Evolutionary conservation across 2,329 filamentous ascomycete species (phyloP), one percentile per base, ranked within the genome.

Genomic region (Magnaporthales sp.): DNA sequence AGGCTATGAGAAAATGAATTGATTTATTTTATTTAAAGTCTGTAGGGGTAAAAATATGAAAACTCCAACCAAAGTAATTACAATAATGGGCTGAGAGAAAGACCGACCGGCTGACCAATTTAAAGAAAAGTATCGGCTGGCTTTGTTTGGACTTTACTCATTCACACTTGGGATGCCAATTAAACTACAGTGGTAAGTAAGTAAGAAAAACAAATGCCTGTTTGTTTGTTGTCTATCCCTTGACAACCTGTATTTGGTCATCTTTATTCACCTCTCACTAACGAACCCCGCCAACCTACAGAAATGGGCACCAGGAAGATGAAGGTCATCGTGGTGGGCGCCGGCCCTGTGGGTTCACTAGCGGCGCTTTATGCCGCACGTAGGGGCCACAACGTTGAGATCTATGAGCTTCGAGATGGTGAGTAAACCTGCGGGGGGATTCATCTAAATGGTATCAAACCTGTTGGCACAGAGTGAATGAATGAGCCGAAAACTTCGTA

Each of bases 321-420:
- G 15, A 95, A 92, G 77, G 87, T 91, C 66, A 84, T 96, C 24
- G 85, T 99, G 62, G 89, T 99, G 63, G 95, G 95, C 66, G 95
- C 93, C 66, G 95, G 95, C 1, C 95, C 95, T 0, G 95, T 99
- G 8, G 95, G 95, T 54, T 92, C 93, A 11, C 81, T 99, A 58
- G 93, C 95, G 27, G 95, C 93, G 60, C 80, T 99, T 6, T 99
- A 98, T 80, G 94, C 95, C 66, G 94, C 95, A 3, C 86, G 90
- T 71, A 84, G 94, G 76, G 95, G 93, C 60, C 88, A 96, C 76
- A 82, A 94, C 73, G 95, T 99, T 32, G 93, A 97, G 76, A 84
- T 99, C 64, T 99, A 98, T 77, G 95, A 99, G 78, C 81, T 99
- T 71, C 87, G 95, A 75, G 88, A 89, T 80, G 95, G 95, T 97